Evolutionary conservation across 768 basidiomycete genomes (phyloP).

Genomic region (Macrocybe gigantea): DNA sequence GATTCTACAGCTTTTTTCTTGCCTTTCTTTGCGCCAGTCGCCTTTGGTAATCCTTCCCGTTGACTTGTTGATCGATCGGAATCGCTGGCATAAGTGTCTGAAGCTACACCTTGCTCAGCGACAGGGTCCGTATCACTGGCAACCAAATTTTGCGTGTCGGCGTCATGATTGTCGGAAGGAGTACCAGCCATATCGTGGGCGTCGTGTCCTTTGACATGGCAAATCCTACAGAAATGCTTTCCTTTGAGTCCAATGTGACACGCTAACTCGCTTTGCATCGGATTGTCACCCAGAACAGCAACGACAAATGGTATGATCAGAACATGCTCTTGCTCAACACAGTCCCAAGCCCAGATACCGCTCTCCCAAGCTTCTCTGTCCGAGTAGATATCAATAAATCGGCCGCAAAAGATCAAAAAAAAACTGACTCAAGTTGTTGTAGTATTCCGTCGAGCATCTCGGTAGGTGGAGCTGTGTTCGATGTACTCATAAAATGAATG

Average conservation of each 20-base stretch:
- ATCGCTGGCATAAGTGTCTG: too few species aligned
- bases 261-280: conserved; percentile 37
- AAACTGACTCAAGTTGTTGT: conserved; percentile 26
- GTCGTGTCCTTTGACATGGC: conserved; percentile 24
- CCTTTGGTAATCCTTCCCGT: background rate
- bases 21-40: background rate
- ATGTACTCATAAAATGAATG: conserved; percentile 35
- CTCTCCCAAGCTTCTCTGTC: conserved; percentile 16
- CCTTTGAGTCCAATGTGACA: conserved; percentile 33
- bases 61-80: too few species aligned
- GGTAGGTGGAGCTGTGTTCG: conserved; percentile 32
- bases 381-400: background rate
- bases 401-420: background rate
- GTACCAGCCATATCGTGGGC: conserved; percentile 5
- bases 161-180: conserved; percentile 10
- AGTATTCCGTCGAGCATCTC: conserved; percentile 38
- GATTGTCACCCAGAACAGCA: conserved; percentile 36
- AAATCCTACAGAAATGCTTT: conserved; percentile 34
- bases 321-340: conserved; percentile 15
- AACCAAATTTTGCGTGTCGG: background rate
- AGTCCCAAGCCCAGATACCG: conserved; percentile 35
- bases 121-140: background rate
- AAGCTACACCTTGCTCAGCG: too few species aligned
- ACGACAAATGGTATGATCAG: conserved; percentile 23
- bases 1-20: conserved; percentile 2